These are phyloP conservation scores for Trichaptum fuscoviolaceum DNA, from an alignment of 768 basidiomycete species.

Conservation along the genomic window DNA sequence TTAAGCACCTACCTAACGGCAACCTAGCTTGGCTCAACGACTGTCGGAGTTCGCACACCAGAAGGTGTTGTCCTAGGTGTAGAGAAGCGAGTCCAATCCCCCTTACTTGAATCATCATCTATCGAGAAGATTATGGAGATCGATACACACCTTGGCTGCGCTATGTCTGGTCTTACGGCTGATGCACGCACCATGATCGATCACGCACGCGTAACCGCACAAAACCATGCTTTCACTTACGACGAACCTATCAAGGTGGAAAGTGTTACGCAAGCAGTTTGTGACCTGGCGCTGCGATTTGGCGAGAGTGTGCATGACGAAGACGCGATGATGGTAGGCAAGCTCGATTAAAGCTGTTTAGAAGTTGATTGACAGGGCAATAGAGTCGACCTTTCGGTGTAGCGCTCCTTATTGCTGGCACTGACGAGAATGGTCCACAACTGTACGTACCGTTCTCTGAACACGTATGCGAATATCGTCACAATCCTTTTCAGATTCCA, in stretches of 20 bases:
- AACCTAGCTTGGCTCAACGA: constrained; percentile 89
- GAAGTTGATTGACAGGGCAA: not conserved
- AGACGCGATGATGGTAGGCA: constrained; percentile 87
- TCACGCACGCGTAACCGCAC: constrained; percentile 94
- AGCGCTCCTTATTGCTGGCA: constrained; percentile 93
- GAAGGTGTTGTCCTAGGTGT: constrained; percentile 91
- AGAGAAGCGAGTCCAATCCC: constrained; percentile 98
- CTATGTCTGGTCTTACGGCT: constrained; percentile 96
- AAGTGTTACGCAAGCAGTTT: constrained; percentile 96
- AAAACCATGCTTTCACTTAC: constrained; percentile 95
- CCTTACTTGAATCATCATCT: constrained; percentile 88
- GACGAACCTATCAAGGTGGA: constrained; percentile 97
- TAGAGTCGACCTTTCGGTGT: constrained; percentile 96
- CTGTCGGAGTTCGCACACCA: constrained; percentile 89
- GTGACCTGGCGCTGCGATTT: constrained; percentile 93
- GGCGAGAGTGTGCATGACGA: constrained; percentile 99
- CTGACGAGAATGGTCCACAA: constrained; percentile 94
- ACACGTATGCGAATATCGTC: not conserved
- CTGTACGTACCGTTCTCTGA: constrained; percentile 51
- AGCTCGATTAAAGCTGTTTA: not conserved
- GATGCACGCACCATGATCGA: constrained; percentile 99
- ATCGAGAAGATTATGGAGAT: constrained; percentile 99
- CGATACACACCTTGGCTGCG: constrained; percentile 91
- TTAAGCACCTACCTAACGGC: constrained; percentile 7
- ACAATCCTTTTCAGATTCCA: constrained; percentile 61